Percentiles rank a stretch among this genome's conserved stretches.
Conservation (phyloP, 2,329 filamentous ascomycete genomes). For the Alternaria rosae region DNA sequence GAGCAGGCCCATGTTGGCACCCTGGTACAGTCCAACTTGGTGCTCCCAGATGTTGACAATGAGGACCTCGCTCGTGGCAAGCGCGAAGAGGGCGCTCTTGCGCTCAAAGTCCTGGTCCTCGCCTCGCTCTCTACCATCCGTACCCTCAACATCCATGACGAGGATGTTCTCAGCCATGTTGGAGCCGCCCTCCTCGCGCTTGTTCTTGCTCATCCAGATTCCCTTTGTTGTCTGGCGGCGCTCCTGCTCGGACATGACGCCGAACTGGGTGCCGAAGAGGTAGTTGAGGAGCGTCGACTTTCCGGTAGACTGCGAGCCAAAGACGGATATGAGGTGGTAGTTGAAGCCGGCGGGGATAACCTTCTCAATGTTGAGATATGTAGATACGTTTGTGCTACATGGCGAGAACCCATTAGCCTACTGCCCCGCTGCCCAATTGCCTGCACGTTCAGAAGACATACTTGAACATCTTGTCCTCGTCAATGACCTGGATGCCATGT, state of each 20-base stretch:
- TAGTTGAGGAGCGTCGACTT: constrained; percentile 97
- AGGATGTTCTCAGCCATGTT: constrained; percentile 96
- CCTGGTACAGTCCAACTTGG: constrained; percentile 96
- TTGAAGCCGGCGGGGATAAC: constrained; percentile 94
- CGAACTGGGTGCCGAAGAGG: constrained; percentile 94
- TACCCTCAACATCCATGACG: constrained; percentile 99
- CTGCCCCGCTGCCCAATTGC: background rate
- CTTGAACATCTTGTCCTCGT: constrained; percentile 98
- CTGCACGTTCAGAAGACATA: constrained; percentile 56
- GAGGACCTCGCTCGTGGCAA: constrained; percentile 96
- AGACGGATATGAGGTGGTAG: constrained; percentile 98
- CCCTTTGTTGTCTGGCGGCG: constrained; percentile 97
- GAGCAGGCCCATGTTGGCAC: constrained; percentile 96
- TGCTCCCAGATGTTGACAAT: constrained; percentile 99
- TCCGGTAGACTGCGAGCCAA: constrained; percentile 97
- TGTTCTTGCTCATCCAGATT: constrained; percentile 99
- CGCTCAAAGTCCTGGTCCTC: constrained; percentile 99
- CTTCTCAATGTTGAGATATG: constrained; percentile 80
- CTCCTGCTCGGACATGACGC: constrained; percentile 95
- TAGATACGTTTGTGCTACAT: constrained; percentile 74
- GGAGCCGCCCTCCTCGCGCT: constrained; percentile 60
- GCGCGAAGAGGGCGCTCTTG: constrained; percentile 95
- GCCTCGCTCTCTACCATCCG: constrained; percentile 92
- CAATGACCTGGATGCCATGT: constrained; percentile 95
- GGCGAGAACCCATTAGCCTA: constrained; percentile 29